A percentile compares a stretch with the other conserved stretches of the same genome.
These are phyloP conservation scores for Cytospora piceae DNA, from an alignment of 2,329 filamentous ascomycete species.

Conservation along the genomic window DNA sequence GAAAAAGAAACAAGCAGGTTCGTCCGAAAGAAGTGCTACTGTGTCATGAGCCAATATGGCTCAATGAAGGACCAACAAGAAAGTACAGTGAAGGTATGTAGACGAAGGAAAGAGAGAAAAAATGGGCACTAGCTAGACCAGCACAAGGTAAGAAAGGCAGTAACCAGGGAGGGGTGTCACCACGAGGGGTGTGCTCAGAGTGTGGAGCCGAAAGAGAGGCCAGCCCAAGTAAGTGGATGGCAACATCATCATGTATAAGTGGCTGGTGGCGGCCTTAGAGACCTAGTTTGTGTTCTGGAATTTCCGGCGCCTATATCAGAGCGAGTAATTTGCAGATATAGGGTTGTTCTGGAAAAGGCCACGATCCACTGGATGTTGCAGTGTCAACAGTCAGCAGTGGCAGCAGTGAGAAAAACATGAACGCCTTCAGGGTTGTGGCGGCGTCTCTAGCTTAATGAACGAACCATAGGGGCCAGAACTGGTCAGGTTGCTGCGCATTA, in stretches of 20 bases:
- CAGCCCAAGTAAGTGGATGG: conserved; percentile 17
- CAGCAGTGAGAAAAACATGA: conserved; percentile 18
- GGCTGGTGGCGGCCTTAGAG: conserved; percentile 21
- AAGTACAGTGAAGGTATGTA: conserved; percentile 23
- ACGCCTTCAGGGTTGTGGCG: conserved; percentile 26
- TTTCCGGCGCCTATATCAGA: conserved; percentile 27
- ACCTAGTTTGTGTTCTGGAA: conserved; percentile 17
- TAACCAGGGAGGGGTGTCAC: conserved; percentile 14
- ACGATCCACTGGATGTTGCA: conserved; percentile 21
- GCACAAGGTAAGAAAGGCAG: conserved; percentile 23
- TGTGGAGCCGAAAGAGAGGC: conserved; percentile 21
- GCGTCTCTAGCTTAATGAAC: conserved; percentile 28
- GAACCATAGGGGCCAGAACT: conserved; percentile 27
- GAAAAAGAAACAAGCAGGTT: conserved; percentile 30
- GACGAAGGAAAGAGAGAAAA: conserved; percentile 12
- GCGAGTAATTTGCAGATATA: conserved; percentile 22
- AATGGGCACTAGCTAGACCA: conserved; percentile 22
- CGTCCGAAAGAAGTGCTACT: conserved; percentile 24
- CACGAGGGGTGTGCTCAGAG: conserved; percentile 21
- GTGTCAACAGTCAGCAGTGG: conserved; percentile 23
- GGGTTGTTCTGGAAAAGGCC: conserved; percentile 26
- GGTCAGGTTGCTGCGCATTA: conserved; percentile 24
- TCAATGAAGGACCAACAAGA: conserved; percentile 21
- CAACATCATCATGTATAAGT: conserved; percentile 26
- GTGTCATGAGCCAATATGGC: conserved; percentile 24